A percentile compares a stretch with the other conserved stretches of the same genome.
Evolutionary conservation across 2,329 filamentous ascomycete species (phyloP).

Genomic region (Zasmidium angulare): DNA sequence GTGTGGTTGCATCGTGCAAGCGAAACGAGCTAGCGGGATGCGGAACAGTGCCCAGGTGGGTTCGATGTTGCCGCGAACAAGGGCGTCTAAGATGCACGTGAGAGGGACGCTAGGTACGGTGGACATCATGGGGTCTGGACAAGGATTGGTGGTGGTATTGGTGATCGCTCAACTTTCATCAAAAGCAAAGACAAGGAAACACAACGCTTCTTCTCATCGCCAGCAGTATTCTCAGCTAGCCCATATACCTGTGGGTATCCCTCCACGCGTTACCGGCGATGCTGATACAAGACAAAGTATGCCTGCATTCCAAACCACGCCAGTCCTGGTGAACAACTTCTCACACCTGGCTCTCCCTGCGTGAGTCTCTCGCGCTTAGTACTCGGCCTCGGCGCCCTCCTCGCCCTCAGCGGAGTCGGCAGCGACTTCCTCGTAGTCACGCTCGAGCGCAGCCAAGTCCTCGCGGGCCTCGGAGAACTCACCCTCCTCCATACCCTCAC

Average conservation of each 20-base stretch:
- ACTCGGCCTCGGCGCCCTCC: slow-evolving; percentile 83
- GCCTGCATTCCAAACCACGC: slow-evolving; percentile 9
- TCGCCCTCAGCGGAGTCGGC: slow-evolving; percentile 89
- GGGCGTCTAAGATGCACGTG: neutral
- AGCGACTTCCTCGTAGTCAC: slow-evolving; percentile 98
- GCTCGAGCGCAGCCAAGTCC: slow-evolving; percentile 95
- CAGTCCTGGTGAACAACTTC: slow-evolving; percentile 9
- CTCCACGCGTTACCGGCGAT: slow-evolving; percentile 5
- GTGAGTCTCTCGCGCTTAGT: slow-evolving; percentile 59
- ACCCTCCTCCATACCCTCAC: slow-evolving; percentile 99
- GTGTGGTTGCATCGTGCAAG: slow-evolving; percentile 3
- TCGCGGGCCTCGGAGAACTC: slow-evolving; percentile 99
- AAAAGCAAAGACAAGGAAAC: slow-evolving; percentile 11
- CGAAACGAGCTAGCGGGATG: neutral
- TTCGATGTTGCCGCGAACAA: neutral
- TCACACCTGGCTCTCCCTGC: neutral
- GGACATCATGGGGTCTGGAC: neutral
- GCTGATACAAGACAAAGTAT: slow-evolving; percentile 13
- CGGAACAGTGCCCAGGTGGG: neutral
- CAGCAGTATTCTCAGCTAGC: slow-evolving; percentile 14
- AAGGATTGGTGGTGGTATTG: slow-evolving; percentile 9
- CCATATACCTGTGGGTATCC: slow-evolving; percentile 14
- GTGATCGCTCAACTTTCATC: slow-evolving; percentile 10
- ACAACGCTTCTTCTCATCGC: slow-evolving; percentile 8
- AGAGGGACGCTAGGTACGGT: neutral